Conservation (phyloP, 257 asterid genomes). For the Paulownia fortunei region DNA sequence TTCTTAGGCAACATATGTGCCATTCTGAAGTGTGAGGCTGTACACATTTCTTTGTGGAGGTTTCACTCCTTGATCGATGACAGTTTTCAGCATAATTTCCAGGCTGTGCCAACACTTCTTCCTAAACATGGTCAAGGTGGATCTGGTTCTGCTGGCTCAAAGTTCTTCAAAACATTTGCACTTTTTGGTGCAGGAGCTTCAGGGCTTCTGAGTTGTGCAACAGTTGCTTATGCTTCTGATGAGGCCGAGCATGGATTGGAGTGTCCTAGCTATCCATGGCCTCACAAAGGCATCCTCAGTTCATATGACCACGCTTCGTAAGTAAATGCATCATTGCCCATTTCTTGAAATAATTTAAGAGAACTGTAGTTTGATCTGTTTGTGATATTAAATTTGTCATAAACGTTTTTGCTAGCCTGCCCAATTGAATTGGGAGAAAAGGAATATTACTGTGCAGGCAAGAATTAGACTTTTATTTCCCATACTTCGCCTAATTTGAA, state of each 20-base stretch:
- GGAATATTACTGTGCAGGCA: neutral
- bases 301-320: constrained; percentile 78
- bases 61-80: neutral
- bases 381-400: neutral
- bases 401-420: neutral
- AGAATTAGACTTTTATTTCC: neutral
- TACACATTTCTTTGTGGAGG: neutral
- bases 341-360: neutral
- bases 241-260: constrained; percentile 77
- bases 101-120: constrained; percentile 36
- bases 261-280: constrained; percentile 72
- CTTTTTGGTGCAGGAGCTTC: constrained; percentile 64
- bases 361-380: neutral
- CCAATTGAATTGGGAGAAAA: neutral
- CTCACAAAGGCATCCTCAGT: constrained; percentile 69
- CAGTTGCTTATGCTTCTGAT: constrained; percentile 59
- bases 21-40: neutral
- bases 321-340: constrained; percentile 34
- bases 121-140: constrained; percentile 46
- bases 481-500: neutral
- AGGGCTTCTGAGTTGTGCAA: constrained; percentile 56
- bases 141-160: constrained; percentile 40
- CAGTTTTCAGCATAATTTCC: constrained; percentile 27
- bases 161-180: constrained; percentile 48
- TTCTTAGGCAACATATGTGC: neutral